These are phyloP conservation scores for Leccinellum rugosiceps DNA, from an alignment of 768 basidiomycete genomes.

Conservation along the genomic window DNA sequence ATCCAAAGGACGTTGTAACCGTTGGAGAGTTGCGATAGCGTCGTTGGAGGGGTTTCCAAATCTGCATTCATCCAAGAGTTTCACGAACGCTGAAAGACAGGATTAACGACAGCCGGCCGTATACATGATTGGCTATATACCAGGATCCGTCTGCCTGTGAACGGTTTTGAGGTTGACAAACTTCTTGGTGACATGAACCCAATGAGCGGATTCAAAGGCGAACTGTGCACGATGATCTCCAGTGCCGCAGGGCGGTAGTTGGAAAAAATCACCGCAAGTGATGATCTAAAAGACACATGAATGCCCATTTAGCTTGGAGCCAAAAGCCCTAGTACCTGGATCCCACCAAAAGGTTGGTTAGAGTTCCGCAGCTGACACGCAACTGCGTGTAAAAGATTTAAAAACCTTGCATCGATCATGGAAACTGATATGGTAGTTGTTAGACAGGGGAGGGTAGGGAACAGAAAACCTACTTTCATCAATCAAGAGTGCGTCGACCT, in stretches of 20 bases:
- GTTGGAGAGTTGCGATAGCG: background rate
- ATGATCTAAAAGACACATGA: background rate
- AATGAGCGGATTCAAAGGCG: background rate
- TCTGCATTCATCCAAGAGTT: background rate
- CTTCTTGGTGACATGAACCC: background rate
- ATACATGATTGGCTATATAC: background rate
- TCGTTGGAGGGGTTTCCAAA: background rate
- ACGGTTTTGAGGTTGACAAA: background rate
- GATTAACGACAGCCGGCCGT: no score
- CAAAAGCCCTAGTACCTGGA: background rate
- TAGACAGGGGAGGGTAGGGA: no score
- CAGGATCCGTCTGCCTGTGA: background rate
- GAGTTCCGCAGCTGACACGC: background rate
- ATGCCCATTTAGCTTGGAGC: background rate
- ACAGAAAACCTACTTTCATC: background rate
- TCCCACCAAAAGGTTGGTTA: background rate
- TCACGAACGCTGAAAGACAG: background rate
- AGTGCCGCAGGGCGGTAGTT: background rate
- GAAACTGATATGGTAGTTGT: background rate
- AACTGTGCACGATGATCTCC: background rate
- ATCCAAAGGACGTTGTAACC: background rate
- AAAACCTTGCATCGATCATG: background rate
- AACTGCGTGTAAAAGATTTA: background rate
- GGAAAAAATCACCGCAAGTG: background rate
- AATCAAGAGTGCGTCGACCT: background rate